Evolutionary conservation across 1,139 yeast species (phyloP).

Genomic region (Debaryomyces subglobosus): DNA sequence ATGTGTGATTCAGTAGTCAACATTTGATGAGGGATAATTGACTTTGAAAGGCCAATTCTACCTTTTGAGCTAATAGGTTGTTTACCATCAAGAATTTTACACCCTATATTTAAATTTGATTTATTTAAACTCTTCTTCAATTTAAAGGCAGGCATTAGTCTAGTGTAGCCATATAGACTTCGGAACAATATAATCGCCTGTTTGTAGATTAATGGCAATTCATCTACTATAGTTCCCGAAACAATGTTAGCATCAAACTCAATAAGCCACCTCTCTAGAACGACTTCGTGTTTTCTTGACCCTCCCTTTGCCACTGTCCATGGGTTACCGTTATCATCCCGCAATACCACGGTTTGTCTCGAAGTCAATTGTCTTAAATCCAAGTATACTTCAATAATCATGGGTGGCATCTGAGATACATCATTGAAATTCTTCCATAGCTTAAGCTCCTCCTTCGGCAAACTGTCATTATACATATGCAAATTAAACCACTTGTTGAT

Average conservation of each 20-base stretch:
- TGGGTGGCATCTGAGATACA: constrained; percentile 59
- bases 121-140: constrained; percentile 45
- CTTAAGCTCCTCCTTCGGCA: constrained; percentile 56
- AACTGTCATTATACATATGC: constrained; percentile 51
- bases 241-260: constrained; percentile 60
- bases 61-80: constrained; percentile 81
- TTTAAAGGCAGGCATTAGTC: constrained; percentile 73
- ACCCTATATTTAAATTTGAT: constrained; percentile 40
- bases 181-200: constrained; percentile 76
- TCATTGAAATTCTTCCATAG: constrained; percentile 58
- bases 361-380: constrained; percentile 66
- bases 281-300: constrained; percentile 70
- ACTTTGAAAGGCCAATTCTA: constrained; percentile 77
- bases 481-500: constrained; percentile 72
- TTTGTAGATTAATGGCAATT: constrained; percentile 72
- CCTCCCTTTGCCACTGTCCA: constrained; percentile 48
- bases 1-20: constrained; percentile 53
- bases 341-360: constrained; percentile 62
- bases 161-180: constrained; percentile 65
- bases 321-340: constrained; percentile 49
- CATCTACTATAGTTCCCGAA: constrained; percentile 40
- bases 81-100: constrained; percentile 74
- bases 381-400: constrained; percentile 81
- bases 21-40: constrained; percentile 53
- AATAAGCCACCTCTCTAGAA: constrained; percentile 88